Evolutionary conservation across 1,284 basidiomycete genomes (phyloP).

Genomic region (Vanrija sp.): DNA sequence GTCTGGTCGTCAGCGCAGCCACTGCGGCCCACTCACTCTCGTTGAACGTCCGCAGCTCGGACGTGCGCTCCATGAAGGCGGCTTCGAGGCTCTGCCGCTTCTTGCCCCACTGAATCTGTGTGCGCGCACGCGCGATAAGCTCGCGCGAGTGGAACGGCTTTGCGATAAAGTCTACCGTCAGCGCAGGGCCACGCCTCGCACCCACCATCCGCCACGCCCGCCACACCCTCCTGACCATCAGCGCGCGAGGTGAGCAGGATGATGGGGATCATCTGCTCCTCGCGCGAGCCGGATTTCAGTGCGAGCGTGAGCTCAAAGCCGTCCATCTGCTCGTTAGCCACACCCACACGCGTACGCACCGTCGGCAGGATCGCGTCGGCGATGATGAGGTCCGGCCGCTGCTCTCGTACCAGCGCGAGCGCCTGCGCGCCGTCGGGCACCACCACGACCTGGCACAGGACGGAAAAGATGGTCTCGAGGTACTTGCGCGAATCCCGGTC

Average conservation of each 20-base stretch:
- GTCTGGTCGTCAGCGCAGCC: too few species aligned
- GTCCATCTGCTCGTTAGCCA: too few species aligned
- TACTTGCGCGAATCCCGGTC: slow-evolving; percentile 35
- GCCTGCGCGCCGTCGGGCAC: slow-evolving; percentile 48
- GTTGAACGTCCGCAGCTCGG: slow-evolving; percentile 40
- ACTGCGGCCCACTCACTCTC: slow-evolving; percentile 6
- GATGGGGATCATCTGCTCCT: slow-evolving; percentile 30
- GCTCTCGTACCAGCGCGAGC: slow-evolving; percentile 32
- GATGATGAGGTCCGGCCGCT: slow-evolving; percentile 40
- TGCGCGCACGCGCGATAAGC: slow-evolving; percentile 48
- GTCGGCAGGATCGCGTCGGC: slow-evolving; percentile 51
- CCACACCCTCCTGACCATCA: too few species aligned
- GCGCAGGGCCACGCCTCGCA: slow-evolving; percentile 17
- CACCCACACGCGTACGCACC: too few species aligned
- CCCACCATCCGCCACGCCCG: too few species aligned
- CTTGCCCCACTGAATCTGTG: slow-evolving; percentile 44
- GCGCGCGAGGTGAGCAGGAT: slow-evolving; percentile 30
- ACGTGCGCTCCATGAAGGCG: slow-evolving; percentile 39
- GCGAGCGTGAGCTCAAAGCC: slow-evolving; percentile 33
- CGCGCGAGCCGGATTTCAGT: slow-evolving; percentile 17
- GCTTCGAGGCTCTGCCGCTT: slow-evolving; percentile 34
- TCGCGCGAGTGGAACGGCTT: slow-evolving; percentile 48
- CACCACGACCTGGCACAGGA: slow-evolving; percentile 48
- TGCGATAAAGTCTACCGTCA: slow-evolving; percentile 41
- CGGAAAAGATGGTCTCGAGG: slow-evolving; percentile 40